These are phyloP conservation scores for Euphorbia celastroides DNA, from an alignment of 441 rosid species.

Conservation along the genomic window DNA sequence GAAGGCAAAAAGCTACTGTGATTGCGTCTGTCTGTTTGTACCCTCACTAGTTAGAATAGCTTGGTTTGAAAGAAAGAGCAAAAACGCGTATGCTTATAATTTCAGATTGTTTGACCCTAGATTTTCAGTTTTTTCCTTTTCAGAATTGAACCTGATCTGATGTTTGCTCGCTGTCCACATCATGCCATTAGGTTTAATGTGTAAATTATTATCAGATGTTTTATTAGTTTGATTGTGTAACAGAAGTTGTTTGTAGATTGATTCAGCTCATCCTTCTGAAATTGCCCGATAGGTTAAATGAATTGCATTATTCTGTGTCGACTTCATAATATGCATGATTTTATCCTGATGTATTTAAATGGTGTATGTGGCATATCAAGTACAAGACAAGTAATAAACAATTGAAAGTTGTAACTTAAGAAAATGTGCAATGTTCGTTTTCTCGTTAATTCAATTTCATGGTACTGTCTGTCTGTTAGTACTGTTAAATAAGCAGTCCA, in stretches of 20 bases:
- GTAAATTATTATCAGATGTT: background rate
- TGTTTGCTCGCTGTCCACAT: too few relatives aligned
- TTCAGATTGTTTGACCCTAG: too few relatives aligned
- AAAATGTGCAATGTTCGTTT: background rate
- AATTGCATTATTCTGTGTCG: background rate
- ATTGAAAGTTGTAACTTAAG: background rate
- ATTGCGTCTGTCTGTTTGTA: background rate
- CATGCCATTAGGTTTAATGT: background rate
- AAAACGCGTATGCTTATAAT: too few relatives aligned
- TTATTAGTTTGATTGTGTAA: background rate
- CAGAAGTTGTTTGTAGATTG: background rate
- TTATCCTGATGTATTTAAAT: background rate
- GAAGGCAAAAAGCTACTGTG: background rate
- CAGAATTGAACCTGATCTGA: too few relatives aligned
- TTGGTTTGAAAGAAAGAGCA: background rate
- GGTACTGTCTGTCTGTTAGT: background rate
- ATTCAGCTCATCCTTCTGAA: background rate
- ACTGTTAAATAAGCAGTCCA: background rate
- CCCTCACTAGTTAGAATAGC: background rate
- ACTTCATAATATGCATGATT: background rate
- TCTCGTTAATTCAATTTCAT: background rate
- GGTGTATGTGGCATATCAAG: background rate
- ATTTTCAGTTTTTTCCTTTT: too few relatives aligned
- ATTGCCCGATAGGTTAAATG: background rate
- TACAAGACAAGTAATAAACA: background rate